phyloP scores from a whole-genome alignment of 495 filamentous ascomycete genomes.

The Penicillium chermesinum region DNA sequence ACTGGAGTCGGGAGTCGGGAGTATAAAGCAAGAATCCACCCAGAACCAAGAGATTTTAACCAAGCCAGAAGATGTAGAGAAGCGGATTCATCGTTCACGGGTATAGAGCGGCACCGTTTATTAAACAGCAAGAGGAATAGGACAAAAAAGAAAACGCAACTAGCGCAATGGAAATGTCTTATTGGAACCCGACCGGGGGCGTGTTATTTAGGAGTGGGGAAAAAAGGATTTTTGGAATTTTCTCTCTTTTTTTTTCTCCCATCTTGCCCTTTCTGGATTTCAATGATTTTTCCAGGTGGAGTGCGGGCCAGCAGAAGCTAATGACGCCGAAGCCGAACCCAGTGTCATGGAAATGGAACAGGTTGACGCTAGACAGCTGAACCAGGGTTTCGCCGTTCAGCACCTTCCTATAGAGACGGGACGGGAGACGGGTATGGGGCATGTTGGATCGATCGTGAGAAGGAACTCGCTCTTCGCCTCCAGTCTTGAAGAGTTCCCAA shows the following conservation, averaged over 20 bases:
- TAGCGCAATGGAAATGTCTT: conserved; percentile 11
- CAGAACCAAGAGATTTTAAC: neutral
- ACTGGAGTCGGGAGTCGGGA: conserved; percentile 10
- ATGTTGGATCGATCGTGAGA: too few species aligned
- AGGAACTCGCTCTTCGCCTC: too few species aligned
- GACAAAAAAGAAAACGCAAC: neutral
- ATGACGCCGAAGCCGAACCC: neutral
- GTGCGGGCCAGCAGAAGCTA: neutral
- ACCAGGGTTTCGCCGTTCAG: conserved; percentile 2
- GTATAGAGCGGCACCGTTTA: conserved; percentile 13
- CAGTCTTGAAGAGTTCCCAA: too few species aligned
- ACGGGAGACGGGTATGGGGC: too few species aligned
- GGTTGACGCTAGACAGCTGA: conserved; percentile 27
- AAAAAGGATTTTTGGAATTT: too few species aligned
- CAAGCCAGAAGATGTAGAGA: too few species aligned
- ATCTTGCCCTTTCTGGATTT: too few species aligned
- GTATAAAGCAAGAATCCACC: conserved; percentile 11
- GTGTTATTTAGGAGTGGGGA: conserved; percentile 40
- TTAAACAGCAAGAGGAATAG: neutral
- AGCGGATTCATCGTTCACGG: neutral
- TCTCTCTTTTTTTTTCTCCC: neutral
- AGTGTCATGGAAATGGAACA: neutral
- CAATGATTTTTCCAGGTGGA: neutral
- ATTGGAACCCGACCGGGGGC: conserved; percentile 26
- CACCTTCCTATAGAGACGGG: too few species aligned